Evolutionary conservation across 2,329 filamentous ascomycete species (phyloP), one percentile per base, ranked within the genome.

Genomic region (Chaetomiaceae sp.): DNA sequence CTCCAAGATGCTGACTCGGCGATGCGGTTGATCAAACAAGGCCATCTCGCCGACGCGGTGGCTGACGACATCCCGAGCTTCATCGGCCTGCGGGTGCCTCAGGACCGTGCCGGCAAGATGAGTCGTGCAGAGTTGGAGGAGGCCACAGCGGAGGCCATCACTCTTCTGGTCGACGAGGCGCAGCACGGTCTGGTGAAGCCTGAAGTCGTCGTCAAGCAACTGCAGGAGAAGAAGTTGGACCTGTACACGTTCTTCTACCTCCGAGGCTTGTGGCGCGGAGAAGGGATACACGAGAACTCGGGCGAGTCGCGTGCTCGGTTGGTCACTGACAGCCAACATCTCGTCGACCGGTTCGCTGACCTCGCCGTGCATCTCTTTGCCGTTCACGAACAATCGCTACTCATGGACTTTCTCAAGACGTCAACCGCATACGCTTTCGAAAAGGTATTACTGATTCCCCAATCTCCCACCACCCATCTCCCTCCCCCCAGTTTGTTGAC

Each of bases 211-310:
- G 85, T 96, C 2, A 73, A 78, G 5, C 91, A 97, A 66, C 75
- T 99, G 2, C 77, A 86, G 61, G 75, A 77, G 18, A 82, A 85
- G 56, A 77, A 84, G 16, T 73, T 88, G 46, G 75, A 83, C 46
- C 75, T 89, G 0, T 96, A 95, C 65, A 79, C 95, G 0, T 97
- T 88, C 73, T 95, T 97, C 71, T 99, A 99, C 67, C 78, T 99
- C 21, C 85, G 87, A 11, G 84, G 86, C 0, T 75, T 99, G 2
- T 99, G 92, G 91, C 81, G 79, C 54, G 90, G 89, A 1, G 81
- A 89, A 54, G 81, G 80, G 9, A 78, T 85, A 32, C 71, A 73
- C 53, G 78, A 81, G 51, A 73, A 78, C 58, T 68, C 70, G 18
- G 73, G 73, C 18, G 79, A 81, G 57, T 79, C 76, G 37, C 74